Evolutionary conservation across 225 moss, liverwort and hornwort species (phyloP).

Genomic region (Rhytidiadelphus loreus): DNA sequence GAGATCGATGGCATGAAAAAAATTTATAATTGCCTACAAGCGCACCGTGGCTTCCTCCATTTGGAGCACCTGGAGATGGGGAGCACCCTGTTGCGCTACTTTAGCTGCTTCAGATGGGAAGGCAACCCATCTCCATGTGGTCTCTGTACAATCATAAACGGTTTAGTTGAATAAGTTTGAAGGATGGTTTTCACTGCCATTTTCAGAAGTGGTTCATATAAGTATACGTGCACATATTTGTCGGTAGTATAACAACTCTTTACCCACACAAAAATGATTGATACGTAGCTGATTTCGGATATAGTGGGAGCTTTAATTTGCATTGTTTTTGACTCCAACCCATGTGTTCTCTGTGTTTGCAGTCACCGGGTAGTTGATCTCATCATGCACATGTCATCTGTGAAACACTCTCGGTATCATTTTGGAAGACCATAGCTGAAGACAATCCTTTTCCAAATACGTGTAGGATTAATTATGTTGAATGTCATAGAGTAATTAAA

Average conservation of each 20-base stretch:
- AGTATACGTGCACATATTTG: neutral
- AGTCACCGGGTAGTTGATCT: constrained; percentile 45
- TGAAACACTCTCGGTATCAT: constrained; percentile 31
- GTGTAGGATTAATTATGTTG: neutral
- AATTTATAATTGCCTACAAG: neutral
- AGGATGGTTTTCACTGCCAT: neutral
- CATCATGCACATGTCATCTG: constrained; percentile 44
- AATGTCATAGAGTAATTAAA: neutral
- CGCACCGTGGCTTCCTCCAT: neutral
- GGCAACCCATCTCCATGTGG: no score
- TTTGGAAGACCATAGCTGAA: neutral
- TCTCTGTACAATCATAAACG: no score
- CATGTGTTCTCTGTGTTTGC: neutral
- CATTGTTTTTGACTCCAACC: neutral
- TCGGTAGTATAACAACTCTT: neutral
- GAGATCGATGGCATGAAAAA: neutral
- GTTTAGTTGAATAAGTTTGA: neutral
- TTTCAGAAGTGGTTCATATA: neutral
- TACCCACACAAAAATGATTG: neutral
- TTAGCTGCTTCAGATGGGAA: no score
- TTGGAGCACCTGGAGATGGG: neutral
- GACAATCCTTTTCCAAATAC: neutral
- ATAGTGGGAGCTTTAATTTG: neutral
- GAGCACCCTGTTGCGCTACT: no score
- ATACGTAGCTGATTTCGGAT: neutral